These are phyloP conservation scores for Fusarium aywerte DNA, from an alignment of 2,329 filamentous ascomycete species.

Conservation along the genomic window DNA sequence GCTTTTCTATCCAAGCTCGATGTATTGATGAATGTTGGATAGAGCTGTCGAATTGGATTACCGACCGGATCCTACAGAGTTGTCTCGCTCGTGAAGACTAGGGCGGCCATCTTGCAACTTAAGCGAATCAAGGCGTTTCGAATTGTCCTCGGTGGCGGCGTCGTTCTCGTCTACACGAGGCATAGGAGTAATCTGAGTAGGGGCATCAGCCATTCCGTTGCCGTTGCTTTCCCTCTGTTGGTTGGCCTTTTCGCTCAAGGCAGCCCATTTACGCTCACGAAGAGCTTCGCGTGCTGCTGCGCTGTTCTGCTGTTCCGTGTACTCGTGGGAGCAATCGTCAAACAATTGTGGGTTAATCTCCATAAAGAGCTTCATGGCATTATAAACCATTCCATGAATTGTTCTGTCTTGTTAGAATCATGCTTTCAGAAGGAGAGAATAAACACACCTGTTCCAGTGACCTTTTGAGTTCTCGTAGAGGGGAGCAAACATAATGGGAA, in stretches of 20 bases:
- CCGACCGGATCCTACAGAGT: slow-evolving; percentile 67
- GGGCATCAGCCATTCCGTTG: slow-evolving; percentile 44
- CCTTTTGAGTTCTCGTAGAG: slow-evolving; percentile 99
- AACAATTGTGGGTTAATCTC: slow-evolving; percentile 99
- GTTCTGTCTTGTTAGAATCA: slow-evolving; percentile 68
- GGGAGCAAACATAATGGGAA: slow-evolving; percentile 99
- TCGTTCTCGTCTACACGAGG: slow-evolving; percentile 79
- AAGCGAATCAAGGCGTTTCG: slow-evolving; percentile 87
- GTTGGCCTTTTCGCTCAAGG: slow-evolving; percentile 82
- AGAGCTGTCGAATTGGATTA: slow-evolving; percentile 49
- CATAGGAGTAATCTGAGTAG: slow-evolving; percentile 56
- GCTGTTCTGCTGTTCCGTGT: slow-evolving; percentile 94
- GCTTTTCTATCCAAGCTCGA: slow-evolving; percentile 30
- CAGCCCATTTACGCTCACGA: slow-evolving; percentile 89
- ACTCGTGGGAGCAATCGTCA: slow-evolving; percentile 98
- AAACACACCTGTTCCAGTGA: slow-evolving; percentile 92
- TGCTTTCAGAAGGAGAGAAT: not conserved
- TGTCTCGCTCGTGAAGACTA: slow-evolving; percentile 67
- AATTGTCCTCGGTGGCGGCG: slow-evolving; percentile 81
- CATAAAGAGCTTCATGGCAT: slow-evolving; percentile 99
- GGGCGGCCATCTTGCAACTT: slow-evolving; percentile 84
- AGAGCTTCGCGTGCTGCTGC: slow-evolving; percentile 84
- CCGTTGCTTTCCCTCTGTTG: slow-evolving; percentile 64
- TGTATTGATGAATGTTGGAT: slow-evolving; percentile 12
- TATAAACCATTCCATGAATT: slow-evolving; percentile 99